Conservation (phyloP, 306 rosid genomes). For the Medicago truncatula region DNA sequence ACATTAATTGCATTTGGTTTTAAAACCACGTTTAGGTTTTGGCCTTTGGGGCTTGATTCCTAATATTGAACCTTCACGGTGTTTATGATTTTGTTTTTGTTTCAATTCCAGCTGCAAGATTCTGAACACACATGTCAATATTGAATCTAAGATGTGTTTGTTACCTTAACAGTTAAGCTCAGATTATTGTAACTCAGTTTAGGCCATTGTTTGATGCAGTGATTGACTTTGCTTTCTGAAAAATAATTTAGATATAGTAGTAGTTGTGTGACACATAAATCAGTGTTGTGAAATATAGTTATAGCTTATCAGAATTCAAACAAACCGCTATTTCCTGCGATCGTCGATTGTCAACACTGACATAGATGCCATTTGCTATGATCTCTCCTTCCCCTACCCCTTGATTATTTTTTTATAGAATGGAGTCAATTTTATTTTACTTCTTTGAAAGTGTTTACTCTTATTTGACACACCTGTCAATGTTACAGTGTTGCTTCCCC, state of each 20-base stretch:
- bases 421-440: neutral
- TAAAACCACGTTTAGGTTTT: neutral
- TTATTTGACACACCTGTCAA: conserved; percentile 40
- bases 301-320: too few relatives aligned
- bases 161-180: neutral
- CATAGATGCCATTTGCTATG: conserved; percentile 3
- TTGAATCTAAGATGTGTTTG: conserved; percentile 27
- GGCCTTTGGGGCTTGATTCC: conserved; percentile 6
- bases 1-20: conserved; percentile 19
- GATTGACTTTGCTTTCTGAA: conserved; percentile 22
- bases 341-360: neutral
- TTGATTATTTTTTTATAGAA: neutral
- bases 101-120: too few relatives aligned
- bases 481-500: conserved; percentile 88
- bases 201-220: conserved; percentile 20
- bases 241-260: neutral
- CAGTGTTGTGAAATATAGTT: too few relatives aligned
- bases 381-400: conserved; percentile 1
- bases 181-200: conserved; percentile 1
- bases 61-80: conserved; percentile 11
- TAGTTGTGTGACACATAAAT: neutral
- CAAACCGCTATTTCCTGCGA: too few relatives aligned
- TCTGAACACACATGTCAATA: conserved; percentile 4
- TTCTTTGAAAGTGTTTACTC: conserved; percentile 26
- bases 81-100: neutral